Conservation (phyloP, 1,139 yeast species). For the Protomyces pachydermus region DNA sequence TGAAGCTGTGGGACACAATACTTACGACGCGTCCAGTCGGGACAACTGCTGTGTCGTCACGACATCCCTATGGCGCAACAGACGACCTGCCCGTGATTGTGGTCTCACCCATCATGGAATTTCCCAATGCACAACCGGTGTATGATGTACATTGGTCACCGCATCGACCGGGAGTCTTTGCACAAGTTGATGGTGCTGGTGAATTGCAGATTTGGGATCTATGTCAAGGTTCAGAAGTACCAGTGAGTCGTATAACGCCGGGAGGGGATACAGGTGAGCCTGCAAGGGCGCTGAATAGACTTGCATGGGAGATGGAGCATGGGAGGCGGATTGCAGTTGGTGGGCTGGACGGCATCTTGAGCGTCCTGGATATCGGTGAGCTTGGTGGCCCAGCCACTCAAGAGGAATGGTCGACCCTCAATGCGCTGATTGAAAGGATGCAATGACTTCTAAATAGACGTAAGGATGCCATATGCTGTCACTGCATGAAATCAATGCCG, state of each 20-base stretch:
- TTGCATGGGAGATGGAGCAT: conserved; percentile 37
- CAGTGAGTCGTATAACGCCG: conserved; percentile 26
- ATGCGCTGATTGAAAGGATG: background rate
- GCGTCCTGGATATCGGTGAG: conserved; percentile 38
- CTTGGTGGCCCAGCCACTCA: conserved; percentile 28
- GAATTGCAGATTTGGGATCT: conserved; percentile 57
- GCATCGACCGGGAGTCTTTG: conserved; percentile 45
- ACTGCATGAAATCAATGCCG: too few relatives aligned
- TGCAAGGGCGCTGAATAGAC: conserved; percentile 33
- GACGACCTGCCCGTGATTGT: conserved; percentile 15
- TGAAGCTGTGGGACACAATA: conserved; percentile 42
- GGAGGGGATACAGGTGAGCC: background rate
- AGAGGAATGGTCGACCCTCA: background rate
- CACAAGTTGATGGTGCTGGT: conserved; percentile 48
- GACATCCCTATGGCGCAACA: background rate
- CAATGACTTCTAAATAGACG: background rate
- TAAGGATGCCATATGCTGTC: too few relatives aligned
- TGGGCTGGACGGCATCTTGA: conserved; percentile 40
- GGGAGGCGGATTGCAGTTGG: conserved; percentile 40
- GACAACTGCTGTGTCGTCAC: background rate
- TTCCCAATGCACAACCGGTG: conserved; percentile 45
- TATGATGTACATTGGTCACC: conserved; percentile 48
- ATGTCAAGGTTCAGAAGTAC: conserved; percentile 40
- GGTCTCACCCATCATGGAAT: conserved; percentile 33
- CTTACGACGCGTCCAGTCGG: background rate